These are phyloP conservation scores for Pseudomonodictys pantanalensis DNA, from an alignment of 495 filamentous ascomycete genomes.

Conservation along the genomic window DNA sequence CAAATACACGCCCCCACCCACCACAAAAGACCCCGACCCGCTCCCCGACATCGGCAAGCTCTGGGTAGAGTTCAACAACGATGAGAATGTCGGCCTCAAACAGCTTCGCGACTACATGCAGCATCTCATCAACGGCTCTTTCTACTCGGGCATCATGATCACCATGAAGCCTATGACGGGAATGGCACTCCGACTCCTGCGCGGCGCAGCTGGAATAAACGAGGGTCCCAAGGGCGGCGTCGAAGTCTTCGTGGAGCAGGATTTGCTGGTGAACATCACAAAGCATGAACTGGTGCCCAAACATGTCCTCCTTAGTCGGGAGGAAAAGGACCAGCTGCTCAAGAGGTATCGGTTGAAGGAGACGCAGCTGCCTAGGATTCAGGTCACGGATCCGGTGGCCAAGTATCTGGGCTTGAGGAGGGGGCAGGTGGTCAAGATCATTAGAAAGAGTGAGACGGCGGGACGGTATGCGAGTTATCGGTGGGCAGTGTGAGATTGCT, in stretches of 20 bases:
- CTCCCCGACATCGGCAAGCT: slow-evolving; percentile 69
- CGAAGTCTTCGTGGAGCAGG: slow-evolving; percentile 92
- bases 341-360: slow-evolving; percentile 93
- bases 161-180: slow-evolving; percentile 76
- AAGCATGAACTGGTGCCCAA: slow-evolving; percentile 95
- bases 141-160: slow-evolving; percentile 84
- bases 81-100: slow-evolving; percentile 76
- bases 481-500: slow-evolving; percentile 61
- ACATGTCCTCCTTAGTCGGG: slow-evolving; percentile 82
- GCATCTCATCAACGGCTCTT: slow-evolving; percentile 69
- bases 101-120: slow-evolving; percentile 88
- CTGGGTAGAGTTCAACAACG: slow-evolving; percentile 87
- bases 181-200: slow-evolving; percentile 73
- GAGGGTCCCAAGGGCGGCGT: slow-evolving; percentile 61
- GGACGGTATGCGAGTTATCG: slow-evolving; percentile 73
- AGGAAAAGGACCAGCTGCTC: slow-evolving; percentile 81
- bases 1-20: slow-evolving; percentile 71
- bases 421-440: slow-evolving; percentile 98
- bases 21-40: slow-evolving; percentile 60
- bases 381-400: slow-evolving; percentile 86
- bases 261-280: slow-evolving; percentile 96
- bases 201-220: slow-evolving; percentile 83
- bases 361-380: slow-evolving; percentile 90
- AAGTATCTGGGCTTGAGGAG: slow-evolving; percentile 86
- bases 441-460: slow-evolving; percentile 74